Percentiles rank a stretch among this genome's conserved stretches.
phyloP scores from a whole-genome alignment of 2,329 filamentous ascomycete species.

The Tothia fuscella region DNA sequence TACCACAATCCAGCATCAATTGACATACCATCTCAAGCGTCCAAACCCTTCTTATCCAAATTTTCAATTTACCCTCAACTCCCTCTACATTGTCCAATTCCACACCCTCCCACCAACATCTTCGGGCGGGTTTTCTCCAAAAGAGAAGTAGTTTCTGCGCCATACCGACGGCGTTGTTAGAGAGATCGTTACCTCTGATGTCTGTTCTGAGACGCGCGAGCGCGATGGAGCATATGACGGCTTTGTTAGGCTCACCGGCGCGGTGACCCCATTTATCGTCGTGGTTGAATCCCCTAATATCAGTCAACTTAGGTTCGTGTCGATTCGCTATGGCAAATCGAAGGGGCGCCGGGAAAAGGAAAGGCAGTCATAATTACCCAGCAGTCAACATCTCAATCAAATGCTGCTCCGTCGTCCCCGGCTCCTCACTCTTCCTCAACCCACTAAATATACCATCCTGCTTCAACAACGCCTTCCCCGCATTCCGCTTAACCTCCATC shows the following conservation, averaged over 20 bases:
- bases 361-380: constrained; percentile 58
- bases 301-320: not conserved
- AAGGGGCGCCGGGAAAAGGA: too few species aligned
- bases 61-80: constrained; percentile 82
- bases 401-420: constrained; percentile 93
- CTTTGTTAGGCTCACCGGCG: constrained; percentile 95
- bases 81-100: constrained; percentile 83
- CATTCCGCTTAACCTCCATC: constrained; percentile 91
- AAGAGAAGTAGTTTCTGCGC: constrained; percentile 95
- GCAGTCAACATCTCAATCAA: constrained; percentile 98
- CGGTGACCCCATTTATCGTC: constrained; percentile 93
- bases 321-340: too few species aligned
- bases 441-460: constrained; percentile 96
- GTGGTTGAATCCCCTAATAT: constrained; percentile 77
- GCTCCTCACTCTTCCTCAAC: constrained; percentile 86
- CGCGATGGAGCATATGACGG: constrained; percentile 92
- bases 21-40: constrained; percentile 84
- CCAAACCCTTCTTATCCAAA: constrained; percentile 98
- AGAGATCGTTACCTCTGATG: constrained; percentile 64
- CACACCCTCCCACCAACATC: constrained; percentile 99
- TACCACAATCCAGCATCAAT: not conserved
- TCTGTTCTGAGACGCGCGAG: constrained; percentile 87
- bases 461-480: constrained; percentile 70
- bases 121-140: constrained; percentile 90
- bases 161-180: constrained; percentile 78